Percentiles rank a stretch among this genome's conserved stretches.
phyloP scores from a whole-genome alignment of 2,329 filamentous ascomycete species.

The Penicillium sp. region DNA sequence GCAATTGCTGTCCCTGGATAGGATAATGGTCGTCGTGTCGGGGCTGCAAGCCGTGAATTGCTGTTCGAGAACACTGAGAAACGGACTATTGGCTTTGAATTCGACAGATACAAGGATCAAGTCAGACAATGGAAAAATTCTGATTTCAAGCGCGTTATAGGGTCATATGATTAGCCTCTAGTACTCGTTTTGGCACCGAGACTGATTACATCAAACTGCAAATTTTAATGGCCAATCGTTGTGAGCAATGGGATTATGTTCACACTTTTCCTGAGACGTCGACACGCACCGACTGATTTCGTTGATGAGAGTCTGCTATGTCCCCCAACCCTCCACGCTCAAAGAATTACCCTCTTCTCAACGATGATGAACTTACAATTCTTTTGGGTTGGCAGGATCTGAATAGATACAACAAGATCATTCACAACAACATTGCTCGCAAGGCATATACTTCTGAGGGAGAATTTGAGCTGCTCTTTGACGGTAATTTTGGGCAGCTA shows the following conservation, averaged over 20 bases:
- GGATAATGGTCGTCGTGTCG: too few relatives aligned
- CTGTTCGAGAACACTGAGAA: background rate
- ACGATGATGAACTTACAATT: background rate
- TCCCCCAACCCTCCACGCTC: background rate
- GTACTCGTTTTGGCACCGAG: too few relatives aligned
- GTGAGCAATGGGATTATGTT: too few relatives aligned
- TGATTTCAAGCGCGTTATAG: too few relatives aligned
- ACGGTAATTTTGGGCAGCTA: background rate
- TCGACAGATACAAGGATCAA: accelerated
- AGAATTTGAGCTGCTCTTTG: background rate
- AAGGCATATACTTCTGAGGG: background rate
- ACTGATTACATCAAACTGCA: too few relatives aligned
- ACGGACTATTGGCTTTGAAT: background rate
- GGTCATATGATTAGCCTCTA: too few relatives aligned
- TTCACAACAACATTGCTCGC: too few relatives aligned
- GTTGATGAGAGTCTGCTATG: background rate
- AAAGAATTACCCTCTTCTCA: background rate
- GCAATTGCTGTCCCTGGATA: too few relatives aligned
- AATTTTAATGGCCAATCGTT: too few relatives aligned
- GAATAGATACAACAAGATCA: background rate
- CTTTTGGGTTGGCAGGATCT: background rate
- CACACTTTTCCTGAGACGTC: too few relatives aligned
- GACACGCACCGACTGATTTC: background rate
- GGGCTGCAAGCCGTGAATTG: background rate
- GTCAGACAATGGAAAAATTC: too few relatives aligned